Base-by-base conservation (phyloP, 768 basidiomycete genomes). In the Suillus subalutaceus region DNA sequence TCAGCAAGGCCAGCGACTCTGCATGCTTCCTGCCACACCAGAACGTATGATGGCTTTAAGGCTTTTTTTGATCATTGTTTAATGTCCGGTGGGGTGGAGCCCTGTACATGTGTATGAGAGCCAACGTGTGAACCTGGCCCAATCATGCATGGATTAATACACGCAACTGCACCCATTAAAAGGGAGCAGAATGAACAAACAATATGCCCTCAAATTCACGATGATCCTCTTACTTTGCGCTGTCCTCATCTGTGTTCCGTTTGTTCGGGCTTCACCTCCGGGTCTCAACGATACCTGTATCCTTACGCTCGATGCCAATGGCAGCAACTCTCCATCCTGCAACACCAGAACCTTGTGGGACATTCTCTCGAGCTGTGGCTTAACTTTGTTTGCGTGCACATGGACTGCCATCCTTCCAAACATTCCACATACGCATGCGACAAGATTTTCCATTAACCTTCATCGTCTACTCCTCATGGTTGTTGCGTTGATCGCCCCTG, bases 401-500 rank as follows among this genome's bases (percentile, higher is more conserved):
- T 79, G 77, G 78, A 69, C 70, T n/a, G 66, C 74, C 6, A 46
- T 77, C 9, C 78, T 76, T 43, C 73, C 72, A 10, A 73, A 79
- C 65, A 70, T 79, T 23, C 74, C 77, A 6, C 43, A 23, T 35
- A 63, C 64, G 3, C 46, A 70, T 9, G 69, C 69, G 10, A 53
- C 63, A 6, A n/a, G 5, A n/a, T 40, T 56, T 30, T 46, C 41
- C 20, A n/a, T 56, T 18, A 32, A 53, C 2, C 13, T 43, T 30
- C 65, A 66, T 9, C 62, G 71, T 32, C 35, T 74, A 9, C 32
- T 56, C 26, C 35, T 72, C n/a, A 73, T 74, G 64, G 43, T 73
- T 35, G 61, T 67, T 62, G 68, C 71, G 0, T 23, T 77, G 1
- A 7, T 46, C 4, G 9, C 4, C 20, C 44, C 44, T 20, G 44